phyloP scores from a whole-genome alignment of 225 moss, liverwort and hornwort species.

The Asterella californica region DNA sequence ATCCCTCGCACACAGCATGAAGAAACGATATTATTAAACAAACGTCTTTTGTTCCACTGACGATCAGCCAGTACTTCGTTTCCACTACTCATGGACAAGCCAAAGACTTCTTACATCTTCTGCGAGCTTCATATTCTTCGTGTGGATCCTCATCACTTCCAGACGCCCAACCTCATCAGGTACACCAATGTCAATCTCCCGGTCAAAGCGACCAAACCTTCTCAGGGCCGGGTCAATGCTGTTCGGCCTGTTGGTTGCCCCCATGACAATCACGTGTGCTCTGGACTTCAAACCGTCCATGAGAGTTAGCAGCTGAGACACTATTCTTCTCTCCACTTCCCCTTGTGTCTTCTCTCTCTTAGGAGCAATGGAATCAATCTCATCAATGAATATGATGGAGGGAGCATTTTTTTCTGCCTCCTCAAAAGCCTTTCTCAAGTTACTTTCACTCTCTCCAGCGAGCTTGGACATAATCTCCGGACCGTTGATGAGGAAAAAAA shows the following conservation, averaged over 20 bases:
- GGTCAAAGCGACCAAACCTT: conserved; percentile 49
- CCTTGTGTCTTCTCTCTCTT: conserved; percentile 97
- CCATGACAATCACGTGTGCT: conserved; percentile 91
- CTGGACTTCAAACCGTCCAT: conserved; percentile 98
- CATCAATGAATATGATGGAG: conserved; percentile 91
- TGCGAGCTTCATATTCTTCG: conserved; percentile 84
- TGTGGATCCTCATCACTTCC: conserved; percentile 59
- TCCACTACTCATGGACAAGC: background rate
- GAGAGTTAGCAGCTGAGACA: conserved; percentile 86
- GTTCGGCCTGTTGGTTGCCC: conserved; percentile 68
- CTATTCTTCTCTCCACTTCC: conserved; percentile 91
- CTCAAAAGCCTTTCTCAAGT: conserved; percentile 90
- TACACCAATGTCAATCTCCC: conserved; percentile 52
- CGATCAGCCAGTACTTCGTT: background rate
- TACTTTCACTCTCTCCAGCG: conserved; percentile 95
- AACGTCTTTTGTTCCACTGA: background rate
- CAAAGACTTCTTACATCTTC: conserved; percentile 61
- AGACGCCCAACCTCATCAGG: conserved; percentile 51
- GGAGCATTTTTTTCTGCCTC: conserved; percentile 98
- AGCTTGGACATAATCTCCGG: conserved; percentile 98
- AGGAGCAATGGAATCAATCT: conserved; percentile 91
- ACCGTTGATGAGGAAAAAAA: conserved; percentile 94
- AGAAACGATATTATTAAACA: background rate
- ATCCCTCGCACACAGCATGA: background rate
- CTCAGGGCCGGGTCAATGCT: conserved; percentile 50